Base-by-base conservation (phyloP, 2,329 filamentous ascomycete genomes). In the Alternaria sp. region DNA sequence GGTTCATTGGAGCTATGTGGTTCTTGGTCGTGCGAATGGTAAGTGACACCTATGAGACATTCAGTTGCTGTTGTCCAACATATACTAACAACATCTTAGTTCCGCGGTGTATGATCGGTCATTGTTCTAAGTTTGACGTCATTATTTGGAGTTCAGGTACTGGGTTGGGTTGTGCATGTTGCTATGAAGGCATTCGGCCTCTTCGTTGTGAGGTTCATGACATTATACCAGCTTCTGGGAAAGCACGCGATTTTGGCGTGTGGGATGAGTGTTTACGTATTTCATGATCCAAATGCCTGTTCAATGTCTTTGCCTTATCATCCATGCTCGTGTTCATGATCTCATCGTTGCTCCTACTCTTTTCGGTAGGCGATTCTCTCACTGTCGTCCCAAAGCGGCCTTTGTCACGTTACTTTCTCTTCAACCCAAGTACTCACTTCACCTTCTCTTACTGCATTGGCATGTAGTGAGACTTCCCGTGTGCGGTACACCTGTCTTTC, bases 1-100 rank as follows among this genome's bases (percentile, higher is more conserved):
- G 95, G 78, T 97, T 97, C 73, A 82, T 94, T 23, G 94, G 94
- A 3, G 92, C 92, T 0, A 85, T 93, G 81, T 97, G 93, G 93
- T 97, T 97, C 83, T 86, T 99, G 84, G 86, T 98, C 55, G 79
- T 81, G 10, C 69, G 80, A 49, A 80, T 81, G 79, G 77, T 81
- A 67, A 76, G 76, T 77, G 28, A 23, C 32, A 15, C 44, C 6
- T 5, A 1, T 7, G 30, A 9, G 25, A 12, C 21, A 13, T 47
- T 40, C 28, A 23, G 10, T 11, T n/a, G 2, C 15, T 4, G 15
- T 36, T 36, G 10, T 36, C 15, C 15, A 26, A 47, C 19, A 12
- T 10, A 25, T 45, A 47, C 79, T 81, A 74, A 82, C 69, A 17
- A 54, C 30, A 51, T 19, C 19, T 17, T 67, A 86, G 84, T 86